Evolutionary conservation across 208 protist genomes (phyloP), one percentile per base, ranked within the genome.

Genomic region (Leishmania tropica): DNA sequence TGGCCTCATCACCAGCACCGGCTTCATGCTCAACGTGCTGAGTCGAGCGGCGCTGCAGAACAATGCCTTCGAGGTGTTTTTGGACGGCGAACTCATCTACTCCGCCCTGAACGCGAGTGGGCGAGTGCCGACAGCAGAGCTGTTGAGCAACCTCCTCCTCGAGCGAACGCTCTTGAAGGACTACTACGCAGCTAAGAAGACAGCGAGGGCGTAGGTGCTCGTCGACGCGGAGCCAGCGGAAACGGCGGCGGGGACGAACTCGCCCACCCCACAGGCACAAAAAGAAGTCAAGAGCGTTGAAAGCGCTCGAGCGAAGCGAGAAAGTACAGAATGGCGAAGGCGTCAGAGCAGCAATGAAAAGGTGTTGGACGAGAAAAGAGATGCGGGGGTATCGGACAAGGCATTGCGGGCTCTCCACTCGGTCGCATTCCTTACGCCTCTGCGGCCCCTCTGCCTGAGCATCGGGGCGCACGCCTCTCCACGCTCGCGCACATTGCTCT

Each of bases 31-130:
- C 37, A 96, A 92, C 79, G 84, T 90, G 45, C 28, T 93, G 24
- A 83, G 86, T 35, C 45, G 83, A 53, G 74, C 83, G 8, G 31
- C 89, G 21, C 37, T 76, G 47, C 89, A 90, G 77, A 90, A 84
- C 17, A 90, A 86, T 7, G 90, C 92, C 17, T 96, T 94, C 83
- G 93, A 96, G 76, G 87, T 96, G 24, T 94, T 89, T 80, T 74
- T 96, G 13, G 86, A 95, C 45, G 86, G 71, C 45, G 62, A 78
- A 15, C 82, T 88, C 8, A 84, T 95, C 62, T 92, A 88, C 78
- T 93, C 89, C 10, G 83, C 85, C 35, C 31, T 93, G 48, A 75
- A 87, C 76, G 62, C 88, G 64, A 62, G 37, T 0, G 88, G 89
- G 0, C 40, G 60, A 15, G 58, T 90, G 67, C 90, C 90, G 11